Base-by-base conservation (phyloP, 1,139 yeast genomes). In the Suhomyces kunorum region DNA sequence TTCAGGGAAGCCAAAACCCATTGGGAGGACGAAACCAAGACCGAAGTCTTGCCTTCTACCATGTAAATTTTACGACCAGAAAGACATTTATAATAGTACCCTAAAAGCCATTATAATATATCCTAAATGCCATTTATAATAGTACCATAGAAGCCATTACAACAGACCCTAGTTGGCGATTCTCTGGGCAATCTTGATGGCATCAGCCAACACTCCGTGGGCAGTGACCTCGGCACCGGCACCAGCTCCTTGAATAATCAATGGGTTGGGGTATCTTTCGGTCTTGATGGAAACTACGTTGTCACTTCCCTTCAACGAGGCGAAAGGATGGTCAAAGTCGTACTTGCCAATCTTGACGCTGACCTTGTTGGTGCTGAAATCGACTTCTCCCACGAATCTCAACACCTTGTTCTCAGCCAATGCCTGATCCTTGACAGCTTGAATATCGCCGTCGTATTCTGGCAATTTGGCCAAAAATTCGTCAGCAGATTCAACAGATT, bases 201-300 rank as follows among this genome's bases (percentile, higher is more conserved):
- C 82, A 63, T 92, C 98, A 38, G 95, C 96, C 55, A 92, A 76
- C 36, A 94, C 97, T 65, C 98, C 98, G 63, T 94, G 95, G 46
- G 99, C 98, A 40, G 99, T 92, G 40, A 92, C 98, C 30, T 83
- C 98, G 45, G 96, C 96, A 66, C 98, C 98, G 25, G 98, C 98
- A 64, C 96, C 98, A 30, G 98, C 98, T 66, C 99, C 98, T 74
- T 92, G 98, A 53, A 92, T 78, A 50, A 92, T 85, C 63, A 92
- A 76, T 43, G 98, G 98, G 64, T 87, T 88, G 34, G 86, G 79
- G 66, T 92, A 92, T 70, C 98, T 86, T 55, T 86, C 81, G 25
- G 97, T 84, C 63, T 83, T 85, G 68, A 92, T 86, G 14, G 97
- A 81, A 47, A 94, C 86, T 45, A 94, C 96, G 59, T 94, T 94